These are phyloP conservation scores for Metrosideros polymorpha DNA, from an alignment of 441 rosid genomes.

Conservation along the genomic window DNA sequence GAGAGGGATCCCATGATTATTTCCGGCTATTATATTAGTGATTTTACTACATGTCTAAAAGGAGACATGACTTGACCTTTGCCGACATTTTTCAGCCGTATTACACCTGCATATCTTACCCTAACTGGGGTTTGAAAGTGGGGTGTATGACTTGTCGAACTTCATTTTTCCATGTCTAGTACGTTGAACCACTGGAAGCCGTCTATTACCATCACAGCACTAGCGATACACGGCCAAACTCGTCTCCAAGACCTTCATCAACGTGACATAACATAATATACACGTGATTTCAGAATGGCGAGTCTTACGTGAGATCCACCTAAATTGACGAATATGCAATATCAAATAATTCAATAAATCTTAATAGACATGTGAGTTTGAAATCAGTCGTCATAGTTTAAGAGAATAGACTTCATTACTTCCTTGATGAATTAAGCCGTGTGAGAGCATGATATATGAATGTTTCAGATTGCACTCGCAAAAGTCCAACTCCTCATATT, in stretches of 20 bases:
- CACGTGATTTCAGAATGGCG: neutral
- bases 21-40: neutral
- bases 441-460: neutral
- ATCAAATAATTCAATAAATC: neutral
- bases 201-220: neutral
- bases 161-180: neutral
- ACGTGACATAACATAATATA: neutral
- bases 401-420: neutral
- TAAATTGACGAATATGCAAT: neutral
- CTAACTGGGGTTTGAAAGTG: neutral
- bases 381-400: neutral
- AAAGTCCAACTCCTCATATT: neutral
- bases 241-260: neutral
- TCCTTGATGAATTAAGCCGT: neutral
- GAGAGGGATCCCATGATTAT: neutral
- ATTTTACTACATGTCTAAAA: neutral
- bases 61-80: neutral
- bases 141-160: neutral
- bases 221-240: neutral
- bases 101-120: neutral
- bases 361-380: neutral
- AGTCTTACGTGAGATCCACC: neutral
- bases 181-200: neutral
- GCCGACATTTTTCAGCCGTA: neutral
- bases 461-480: neutral